Evolutionary conservation across 169 alveolate genomes (phyloP), one percentile per base, ranked within the genome.

Genomic region (Theileria luwenshuni): DNA sequence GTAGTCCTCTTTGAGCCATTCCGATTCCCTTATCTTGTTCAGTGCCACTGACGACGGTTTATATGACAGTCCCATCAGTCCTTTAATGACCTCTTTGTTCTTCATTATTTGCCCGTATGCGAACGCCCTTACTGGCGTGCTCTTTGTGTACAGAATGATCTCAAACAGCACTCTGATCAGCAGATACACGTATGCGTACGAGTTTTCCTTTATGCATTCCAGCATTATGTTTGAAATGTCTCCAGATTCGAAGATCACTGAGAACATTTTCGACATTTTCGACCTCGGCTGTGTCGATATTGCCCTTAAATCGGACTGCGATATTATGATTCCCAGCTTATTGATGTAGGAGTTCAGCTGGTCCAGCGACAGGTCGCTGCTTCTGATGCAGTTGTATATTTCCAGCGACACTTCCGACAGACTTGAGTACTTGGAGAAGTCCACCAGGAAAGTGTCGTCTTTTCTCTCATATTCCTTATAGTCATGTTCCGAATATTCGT

Each of bases 111-210:
- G 83, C 42, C 49, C 54, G 71, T 56, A 64, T 25, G 76, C 75
- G 54, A 70, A 71, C 21, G 79, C 15, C 19, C 87, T 38, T 32
- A 79, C 87, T 23, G 87, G 70, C 43, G 49, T 71, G 12, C 81
- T 67, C 59, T 71, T 73, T 35, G 87, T 79, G 67, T 71, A 71
- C 17, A 79, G 49, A 63, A 79, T 23, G 28, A 79, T 51, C 48
- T 79, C 87, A 47, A 56, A 79, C 45, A 79, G 77, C 30, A 79
- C 70, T 76, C 87, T 38, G 1, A 79, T 74, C 64, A 79, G 41
- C 28, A 79, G 77, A 27, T 71, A 79, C 12, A 79, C 83, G 59
- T 79, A 72, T n/a, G 83, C 87, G 61, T 32, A 79, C 3, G 87
- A 79, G 27, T 79, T 73, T 64, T 69, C 68, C 33, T 41, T 27